Conservation (phyloP, 2,329 filamentous ascomycete species). For the Microcyclospora pomicola region DNA sequence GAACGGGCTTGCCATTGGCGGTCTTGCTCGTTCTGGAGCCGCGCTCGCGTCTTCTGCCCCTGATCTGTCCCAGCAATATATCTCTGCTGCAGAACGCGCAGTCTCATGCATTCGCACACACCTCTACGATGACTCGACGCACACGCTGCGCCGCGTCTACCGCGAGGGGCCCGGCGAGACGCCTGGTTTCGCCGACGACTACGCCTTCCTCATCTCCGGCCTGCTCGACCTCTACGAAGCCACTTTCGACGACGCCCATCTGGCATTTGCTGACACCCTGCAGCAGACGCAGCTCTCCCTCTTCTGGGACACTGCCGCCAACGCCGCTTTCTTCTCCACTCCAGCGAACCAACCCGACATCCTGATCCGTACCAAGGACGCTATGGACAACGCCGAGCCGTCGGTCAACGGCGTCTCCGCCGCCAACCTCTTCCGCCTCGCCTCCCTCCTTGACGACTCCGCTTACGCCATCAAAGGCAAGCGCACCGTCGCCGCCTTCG, state of each 20-base stretch:
- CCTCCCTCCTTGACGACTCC: constrained; percentile 52
- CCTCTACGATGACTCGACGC: constrained; percentile 53
- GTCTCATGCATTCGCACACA: constrained; percentile 58
- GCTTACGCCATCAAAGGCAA: constrained; percentile 51
- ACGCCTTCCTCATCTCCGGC: constrained; percentile 74
- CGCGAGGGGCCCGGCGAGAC: constrained; percentile 51
- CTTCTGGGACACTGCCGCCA: constrained; percentile 54
- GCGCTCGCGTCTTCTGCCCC: constrained; percentile 49
- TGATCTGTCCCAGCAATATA: constrained; percentile 35
- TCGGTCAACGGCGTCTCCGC: constrained; percentile 82
- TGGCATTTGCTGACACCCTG: constrained; percentile 68
- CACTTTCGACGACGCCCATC: constrained; percentile 60
- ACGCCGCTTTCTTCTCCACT: constrained; percentile 59
- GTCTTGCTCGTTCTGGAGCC: constrained; percentile 61
- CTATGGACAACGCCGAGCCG: constrained; percentile 84
- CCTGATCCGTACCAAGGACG: constrained; percentile 81
- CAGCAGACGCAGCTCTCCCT: constrained; percentile 62
- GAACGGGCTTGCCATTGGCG: constrained; percentile 79
- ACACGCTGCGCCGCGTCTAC: constrained; percentile 61
- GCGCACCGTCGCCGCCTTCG: constrained; percentile 71
- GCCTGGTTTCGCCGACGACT: constrained; percentile 80
- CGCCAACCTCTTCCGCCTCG: constrained; percentile 71
- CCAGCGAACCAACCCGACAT: constrained; percentile 48
- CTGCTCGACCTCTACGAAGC: constrained; percentile 73
- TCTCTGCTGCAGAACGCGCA: constrained; percentile 51